phyloP scores from a whole-genome alignment of 2,329 filamentous ascomycete species.

The Colletotrichum zoysiae region DNA sequence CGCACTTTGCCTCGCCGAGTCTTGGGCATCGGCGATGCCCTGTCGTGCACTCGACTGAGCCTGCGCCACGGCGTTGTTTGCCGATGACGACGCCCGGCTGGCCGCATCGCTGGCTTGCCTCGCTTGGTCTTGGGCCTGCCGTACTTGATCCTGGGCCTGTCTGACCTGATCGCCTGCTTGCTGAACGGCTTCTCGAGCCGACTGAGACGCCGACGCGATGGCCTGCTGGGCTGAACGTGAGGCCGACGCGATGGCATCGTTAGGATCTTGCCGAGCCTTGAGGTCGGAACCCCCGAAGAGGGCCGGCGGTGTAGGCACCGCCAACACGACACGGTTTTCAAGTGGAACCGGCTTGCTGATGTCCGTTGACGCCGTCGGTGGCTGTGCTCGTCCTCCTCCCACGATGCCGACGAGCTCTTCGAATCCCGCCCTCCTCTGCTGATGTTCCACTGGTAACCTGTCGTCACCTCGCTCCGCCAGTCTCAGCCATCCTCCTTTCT shows the following conservation, averaged over 20 bases:
- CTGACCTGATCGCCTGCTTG: conserved; percentile 44
- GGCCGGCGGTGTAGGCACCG: conserved; percentile 32
- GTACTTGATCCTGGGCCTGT: conserved; percentile 45
- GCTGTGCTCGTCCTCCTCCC: conserved; percentile 13
- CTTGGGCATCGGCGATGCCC: conserved; percentile 42
- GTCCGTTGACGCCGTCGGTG: conserved; percentile 31
- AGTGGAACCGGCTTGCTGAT: conserved; percentile 25
- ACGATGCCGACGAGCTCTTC: not conserved
- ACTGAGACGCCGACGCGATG: conserved; percentile 37
- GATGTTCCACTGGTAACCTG: conserved; percentile 21
- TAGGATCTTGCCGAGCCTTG: conserved; percentile 26
- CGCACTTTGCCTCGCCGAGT: conserved; percentile 45
- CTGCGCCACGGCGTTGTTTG: conserved; percentile 40
- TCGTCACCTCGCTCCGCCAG: conserved; percentile 12
- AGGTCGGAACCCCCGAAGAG: conserved; percentile 24
- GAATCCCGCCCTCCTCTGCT: conserved; percentile 11
- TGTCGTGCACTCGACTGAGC: conserved; percentile 42
- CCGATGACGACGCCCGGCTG: conserved; percentile 47
- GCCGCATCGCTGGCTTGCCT: conserved; percentile 44
- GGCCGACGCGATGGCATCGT: conserved; percentile 35
- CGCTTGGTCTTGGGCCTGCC: conserved; percentile 42
- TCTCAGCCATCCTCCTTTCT: conserved; percentile 22
- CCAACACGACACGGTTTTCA: conserved; percentile 36
- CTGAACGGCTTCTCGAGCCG: conserved; percentile 44
- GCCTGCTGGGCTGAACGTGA: conserved; percentile 41